A percentile compares a stretch with the other conserved stretches of the same genome.
These are phyloP conservation scores for Penicillium sp. DNA, from an alignment of 2,329 filamentous ascomycete species.

Conservation along the genomic window DNA sequence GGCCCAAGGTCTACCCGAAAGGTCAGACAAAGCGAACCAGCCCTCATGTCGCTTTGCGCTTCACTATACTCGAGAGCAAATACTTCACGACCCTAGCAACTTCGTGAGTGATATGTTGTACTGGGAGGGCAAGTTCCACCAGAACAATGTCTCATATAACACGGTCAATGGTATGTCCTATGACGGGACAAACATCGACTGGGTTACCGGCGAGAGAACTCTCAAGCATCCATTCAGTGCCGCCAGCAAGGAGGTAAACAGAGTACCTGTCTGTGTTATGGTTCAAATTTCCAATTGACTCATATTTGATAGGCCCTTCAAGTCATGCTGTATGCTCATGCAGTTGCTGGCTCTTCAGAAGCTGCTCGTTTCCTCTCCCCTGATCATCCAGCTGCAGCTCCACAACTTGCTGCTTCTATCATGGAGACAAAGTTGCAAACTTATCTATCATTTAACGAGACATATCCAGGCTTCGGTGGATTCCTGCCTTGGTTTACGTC, in stretches of 20 bases:
- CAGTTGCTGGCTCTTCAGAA: conserved; percentile 35
- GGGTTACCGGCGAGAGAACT: conserved; percentile 30
- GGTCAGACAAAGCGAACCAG: neutral
- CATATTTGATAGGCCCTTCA: conserved; percentile 33
- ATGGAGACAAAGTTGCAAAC: conserved; percentile 39
- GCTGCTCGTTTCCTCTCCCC: conserved; percentile 42
- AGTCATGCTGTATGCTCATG: conserved; percentile 44
- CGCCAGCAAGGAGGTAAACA: conserved; percentile 32
- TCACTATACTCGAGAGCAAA: conserved; percentile 6
- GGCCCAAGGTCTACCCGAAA: neutral
- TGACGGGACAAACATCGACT: conserved; percentile 27
- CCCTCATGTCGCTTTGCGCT: conserved; percentile 8
- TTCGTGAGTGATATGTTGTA: conserved; percentile 38
- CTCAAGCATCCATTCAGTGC: conserved; percentile 35
- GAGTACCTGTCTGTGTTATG: neutral
- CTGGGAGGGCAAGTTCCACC: conserved; percentile 46
- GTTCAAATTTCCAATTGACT: neutral
- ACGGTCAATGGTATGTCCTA: conserved; percentile 42
- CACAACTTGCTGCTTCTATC: conserved; percentile 33
- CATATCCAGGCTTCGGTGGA: conserved; percentile 41
- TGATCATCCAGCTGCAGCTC: conserved; percentile 28
- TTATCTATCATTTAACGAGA: conserved; percentile 41
- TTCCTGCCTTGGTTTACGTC: conserved; percentile 41
- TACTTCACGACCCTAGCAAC: conserved; percentile 1
- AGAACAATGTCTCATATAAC: conserved; percentile 42